Conservation (phyloP, 495 filamentous ascomycete genomes). For the Lichenothelia convexa region DNA sequence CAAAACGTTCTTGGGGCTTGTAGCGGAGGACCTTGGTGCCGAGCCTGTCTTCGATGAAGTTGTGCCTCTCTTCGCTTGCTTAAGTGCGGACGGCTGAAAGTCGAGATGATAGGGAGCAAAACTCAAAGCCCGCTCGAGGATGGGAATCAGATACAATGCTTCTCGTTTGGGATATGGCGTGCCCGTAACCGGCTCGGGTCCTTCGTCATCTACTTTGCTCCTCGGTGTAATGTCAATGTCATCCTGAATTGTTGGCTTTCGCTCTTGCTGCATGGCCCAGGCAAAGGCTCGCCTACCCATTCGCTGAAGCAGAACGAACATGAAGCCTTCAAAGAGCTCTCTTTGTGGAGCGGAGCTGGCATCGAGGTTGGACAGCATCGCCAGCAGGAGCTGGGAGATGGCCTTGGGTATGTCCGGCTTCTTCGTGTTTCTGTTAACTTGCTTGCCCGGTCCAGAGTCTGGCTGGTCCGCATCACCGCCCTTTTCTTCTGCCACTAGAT, state of each 20-base stretch:
- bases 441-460: background rate
- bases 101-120: constrained; percentile 16
- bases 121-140: constrained; percentile 15
- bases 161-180: constrained; percentile 12
- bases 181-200: too few species aligned
- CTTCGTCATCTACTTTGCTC: constrained; percentile 4
- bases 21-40: background rate
- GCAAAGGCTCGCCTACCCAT: constrained; percentile 14
- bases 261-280: constrained; percentile 12
- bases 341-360: constrained; percentile 7
- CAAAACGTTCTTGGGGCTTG: constrained; percentile 8
- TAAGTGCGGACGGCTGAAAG: background rate
- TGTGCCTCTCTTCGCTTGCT: constrained; percentile 1
- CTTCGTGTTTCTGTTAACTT: constrained; percentile 1
- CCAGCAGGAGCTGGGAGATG: constrained; percentile 6
- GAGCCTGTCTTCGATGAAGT: constrained; percentile 1
- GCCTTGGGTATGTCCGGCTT: constrained; percentile 1
- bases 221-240: constrained; percentile 9
- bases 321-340: constrained; percentile 20
- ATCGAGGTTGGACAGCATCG: constrained; percentile 7
- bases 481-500: background rate
- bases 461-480: background rate
- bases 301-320: constrained; percentile 14
- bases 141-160: constrained; percentile 12
- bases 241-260: constrained; percentile 8